Conservation (phyloP, 202 grass and related monocot species). For the Bolboschoenoplectus hybrid region DNA sequence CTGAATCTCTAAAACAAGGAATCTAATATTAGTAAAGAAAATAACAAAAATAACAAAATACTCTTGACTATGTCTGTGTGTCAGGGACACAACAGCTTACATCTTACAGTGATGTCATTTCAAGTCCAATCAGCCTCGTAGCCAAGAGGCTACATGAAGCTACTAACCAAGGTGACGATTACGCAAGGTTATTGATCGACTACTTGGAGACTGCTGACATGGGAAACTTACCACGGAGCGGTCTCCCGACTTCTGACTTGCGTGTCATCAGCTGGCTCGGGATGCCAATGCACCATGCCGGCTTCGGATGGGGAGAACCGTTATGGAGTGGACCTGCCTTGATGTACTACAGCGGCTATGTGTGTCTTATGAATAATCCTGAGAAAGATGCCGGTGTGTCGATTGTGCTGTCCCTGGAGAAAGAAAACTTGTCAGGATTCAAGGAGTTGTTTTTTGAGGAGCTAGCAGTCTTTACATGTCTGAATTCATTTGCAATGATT, state of each 20-base stretch:
- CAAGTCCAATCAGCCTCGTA: slow-evolving; percentile 9
- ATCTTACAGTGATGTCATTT: slow-evolving; percentile 50
- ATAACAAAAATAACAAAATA: too few species aligned
- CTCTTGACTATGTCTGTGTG: too few species aligned
- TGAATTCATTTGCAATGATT: neutral
- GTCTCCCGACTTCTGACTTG: slow-evolving; percentile 39
- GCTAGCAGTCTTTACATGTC: slow-evolving; percentile 27
- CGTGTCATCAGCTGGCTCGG: slow-evolving; percentile 67
- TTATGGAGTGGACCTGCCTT: slow-evolving; percentile 43
- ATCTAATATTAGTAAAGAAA: too few species aligned
- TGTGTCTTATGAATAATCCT: slow-evolving; percentile 46
- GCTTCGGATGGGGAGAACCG: slow-evolving; percentile 72
- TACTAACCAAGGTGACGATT: slow-evolving; percentile 48
- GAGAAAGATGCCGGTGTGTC: slow-evolving; percentile 46
- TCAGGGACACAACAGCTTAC: too few species aligned
- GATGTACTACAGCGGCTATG: slow-evolving; percentile 45
- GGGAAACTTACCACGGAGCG: slow-evolving; percentile 33
- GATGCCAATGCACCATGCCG: slow-evolving; percentile 51
- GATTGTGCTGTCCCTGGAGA: slow-evolving; percentile 49
- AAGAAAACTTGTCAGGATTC: slow-evolving; percentile 45
- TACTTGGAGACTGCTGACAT: slow-evolving; percentile 48
- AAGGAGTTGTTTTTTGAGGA: slow-evolving; percentile 53
- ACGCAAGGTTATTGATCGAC: slow-evolving; percentile 53
- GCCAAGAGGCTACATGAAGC: slow-evolving; percentile 42
- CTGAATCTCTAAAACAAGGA: too few species aligned